Conservation (phyloP, 2,329 filamentous ascomycete genomes). For the Amauroascus verrucosus region DNA sequence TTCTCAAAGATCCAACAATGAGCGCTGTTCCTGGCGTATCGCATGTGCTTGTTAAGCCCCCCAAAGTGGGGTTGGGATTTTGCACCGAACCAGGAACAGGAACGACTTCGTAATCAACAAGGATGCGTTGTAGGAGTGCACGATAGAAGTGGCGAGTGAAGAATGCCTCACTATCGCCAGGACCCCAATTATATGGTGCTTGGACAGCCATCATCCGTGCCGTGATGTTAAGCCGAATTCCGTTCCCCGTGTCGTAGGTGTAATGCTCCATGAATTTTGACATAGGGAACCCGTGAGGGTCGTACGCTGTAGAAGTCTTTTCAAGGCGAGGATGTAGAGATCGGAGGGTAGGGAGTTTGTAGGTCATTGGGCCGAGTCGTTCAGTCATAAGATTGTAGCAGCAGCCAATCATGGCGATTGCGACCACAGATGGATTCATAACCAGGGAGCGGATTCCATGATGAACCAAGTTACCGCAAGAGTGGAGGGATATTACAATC, state of each 20-base stretch:
- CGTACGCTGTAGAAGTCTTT: slow-evolving; percentile 59
- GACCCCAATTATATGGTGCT: slow-evolving; percentile 85
- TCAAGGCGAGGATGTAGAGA: slow-evolving; percentile 61
- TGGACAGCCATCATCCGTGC: slow-evolving; percentile 97
- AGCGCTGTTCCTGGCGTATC: slow-evolving; percentile 56
- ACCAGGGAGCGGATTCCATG: slow-evolving; percentile 80
- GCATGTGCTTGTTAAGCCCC: background rate
- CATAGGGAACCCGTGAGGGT: slow-evolving; percentile 92
- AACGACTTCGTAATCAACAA: slow-evolving; percentile 73
- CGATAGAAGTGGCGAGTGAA: slow-evolving; percentile 92
- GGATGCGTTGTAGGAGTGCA: slow-evolving; percentile 81
- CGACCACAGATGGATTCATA: slow-evolving; percentile 70
- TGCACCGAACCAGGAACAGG: slow-evolving; percentile 39
- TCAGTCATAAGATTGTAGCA: slow-evolving; percentile 97
- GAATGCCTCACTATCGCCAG: slow-evolving; percentile 69
- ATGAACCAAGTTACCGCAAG: slow-evolving; percentile 94
- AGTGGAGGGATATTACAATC: slow-evolving; percentile 92
- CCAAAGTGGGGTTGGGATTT: slow-evolving; percentile 17
- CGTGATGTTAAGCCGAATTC: slow-evolving; percentile 84
- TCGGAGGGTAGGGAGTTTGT: slow-evolving; percentile 69
- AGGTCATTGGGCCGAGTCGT: slow-evolving; percentile 72
- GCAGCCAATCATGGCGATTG: slow-evolving; percentile 93
- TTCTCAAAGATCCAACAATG: slow-evolving; percentile 75
- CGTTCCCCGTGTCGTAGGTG: slow-evolving; percentile 45
- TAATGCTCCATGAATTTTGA: slow-evolving; percentile 55